A percentile compares a stretch with the other conserved stretches of the same genome.
These are phyloP conservation scores for Syncephalastrum monosporum DNA, from an alignment of 371 early-diverging fungal species.

Conservation along the genomic window DNA sequence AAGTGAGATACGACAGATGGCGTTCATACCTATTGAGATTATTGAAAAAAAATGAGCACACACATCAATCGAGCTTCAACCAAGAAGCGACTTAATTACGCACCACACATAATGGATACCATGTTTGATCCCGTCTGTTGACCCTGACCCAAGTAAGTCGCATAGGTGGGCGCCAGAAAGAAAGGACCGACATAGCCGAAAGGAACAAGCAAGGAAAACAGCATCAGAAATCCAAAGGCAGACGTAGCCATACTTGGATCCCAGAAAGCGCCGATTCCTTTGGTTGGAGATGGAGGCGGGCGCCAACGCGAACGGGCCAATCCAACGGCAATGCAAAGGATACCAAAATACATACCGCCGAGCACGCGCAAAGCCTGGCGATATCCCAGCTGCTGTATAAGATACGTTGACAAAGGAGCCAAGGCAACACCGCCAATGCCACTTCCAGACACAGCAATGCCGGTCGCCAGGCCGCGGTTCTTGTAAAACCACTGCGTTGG, in stretches of 20 bases:
- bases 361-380: no score
- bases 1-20: constrained; percentile 19
- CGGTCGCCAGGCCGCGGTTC: constrained; percentile 42
- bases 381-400: no score
- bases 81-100: not conserved
- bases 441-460: constrained; percentile 63
- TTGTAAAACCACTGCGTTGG: constrained; percentile 47
- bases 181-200: constrained; percentile 40
- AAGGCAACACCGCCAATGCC: constrained; percentile 64
- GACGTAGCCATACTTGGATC: constrained; percentile 16
- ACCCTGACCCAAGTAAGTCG: constrained; percentile 7
- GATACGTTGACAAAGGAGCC: no score
- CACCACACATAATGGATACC: constrained; percentile 20
- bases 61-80: not conserved
- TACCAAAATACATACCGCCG: not conserved
- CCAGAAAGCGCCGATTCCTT: constrained; percentile 13
- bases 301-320: no score
- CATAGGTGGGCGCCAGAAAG: constrained; percentile 21
- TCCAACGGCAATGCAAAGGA: no score
- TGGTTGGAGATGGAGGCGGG: not conserved
- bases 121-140: constrained; percentile 8
- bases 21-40: constrained; percentile 18
- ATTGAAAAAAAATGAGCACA: not conserved
- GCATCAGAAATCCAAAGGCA: constrained; percentile 21
- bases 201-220: constrained; percentile 41